Evolutionary conservation across 164 flowering plant species (phyloP), one percentile per base, ranked within the genome.

Genomic region (Tinospora cordifolia): DNA sequence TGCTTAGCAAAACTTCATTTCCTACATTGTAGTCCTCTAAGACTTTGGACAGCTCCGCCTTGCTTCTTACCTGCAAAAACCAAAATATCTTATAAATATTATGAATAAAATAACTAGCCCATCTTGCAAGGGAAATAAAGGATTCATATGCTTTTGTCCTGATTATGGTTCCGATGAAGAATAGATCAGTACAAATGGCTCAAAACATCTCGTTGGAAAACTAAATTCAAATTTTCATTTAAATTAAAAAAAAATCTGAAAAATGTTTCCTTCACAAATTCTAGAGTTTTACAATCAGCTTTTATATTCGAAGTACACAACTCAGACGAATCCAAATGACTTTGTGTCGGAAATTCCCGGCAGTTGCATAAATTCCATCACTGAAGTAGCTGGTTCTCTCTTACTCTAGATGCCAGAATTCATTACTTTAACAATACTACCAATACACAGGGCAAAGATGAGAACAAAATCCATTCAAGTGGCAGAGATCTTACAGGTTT

Each of bases 11-110:
- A 62, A 93, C 89, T 75, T 81, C 73, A 25, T 90, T 91, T 0
- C 97, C 97, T 24, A 84, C 79, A 69, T 69, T 88, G 67, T 91
- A 93, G 63, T 93, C 92, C 67, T 93, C 97, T 80, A 91, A 76
- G 24, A 79, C 80, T 76, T 80, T 87, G 70, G 76, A 76, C 40
- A 93, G 68, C 63, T 87, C 97, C 54, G 85, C 87, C 79, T 87
- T 91, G 84, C 65, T 90, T 76, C 80, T 90, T 47, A 90, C 92
- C 98, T 93, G 87, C 27, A n/a, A 72, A 30, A 72, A 39, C 39
- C 21, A 57, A 68, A 17, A 40, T 19, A 41, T 17, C 9, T 12
- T 44, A 36, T 47, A 11, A 41, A 34, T 1, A 12, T 22, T 22
- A 36, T 27, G 8, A 9, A 44, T 26, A 22, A 21, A 30, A 24